Evolutionary conservation across 306 rosid species (phyloP), one percentile per base, ranked within the genome.

Genomic region (Prunus dulcis): DNA sequence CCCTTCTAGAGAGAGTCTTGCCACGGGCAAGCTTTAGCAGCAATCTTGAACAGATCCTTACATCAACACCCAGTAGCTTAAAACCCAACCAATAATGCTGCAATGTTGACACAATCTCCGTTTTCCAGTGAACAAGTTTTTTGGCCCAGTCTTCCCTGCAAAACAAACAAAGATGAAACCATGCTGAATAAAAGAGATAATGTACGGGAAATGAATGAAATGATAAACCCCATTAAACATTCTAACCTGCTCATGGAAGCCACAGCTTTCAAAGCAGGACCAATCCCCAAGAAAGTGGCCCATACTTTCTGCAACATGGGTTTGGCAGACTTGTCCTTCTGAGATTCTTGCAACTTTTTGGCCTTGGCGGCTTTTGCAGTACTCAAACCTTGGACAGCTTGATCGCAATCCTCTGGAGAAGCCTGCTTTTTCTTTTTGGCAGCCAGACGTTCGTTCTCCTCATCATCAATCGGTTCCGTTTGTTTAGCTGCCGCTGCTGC

Each of bases 11-110:
- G 67, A 95, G 97, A 77, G 76, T 90, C 96, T 90, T 92, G 65
- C 98, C 97, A 74, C 89, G 88, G 28, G 96, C 94, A 86, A 91
- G 98, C 84, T 94, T 94, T 71, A 89, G 72, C 69, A 95, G 83
- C 88, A 92, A 83, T 62, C 96, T 85, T 62, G 92, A 92, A 75
- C 97, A 86, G 70, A 95, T 92, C 82, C 91, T 95, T 80, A 89
- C 87, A 82, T 95, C 97, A 46, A 77, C 89, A 87, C 95, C 91
- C 25, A 92, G 79, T 66, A 95, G 92, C 87, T 95, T 95, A 38
- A 78, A 81, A 74, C 98, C 98, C 86, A 92, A 77, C 98, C 97
- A 91, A 71, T 94, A 94, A 89, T 94, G 98, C 80, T 91, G 91
- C 80, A 90, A 69, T 0, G 97, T 92, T 0, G 97, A 89, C 11